phyloP scores from a whole-genome alignment of 2,329 filamentous ascomycete genomes.

The Ophiostoma sp. region DNA sequence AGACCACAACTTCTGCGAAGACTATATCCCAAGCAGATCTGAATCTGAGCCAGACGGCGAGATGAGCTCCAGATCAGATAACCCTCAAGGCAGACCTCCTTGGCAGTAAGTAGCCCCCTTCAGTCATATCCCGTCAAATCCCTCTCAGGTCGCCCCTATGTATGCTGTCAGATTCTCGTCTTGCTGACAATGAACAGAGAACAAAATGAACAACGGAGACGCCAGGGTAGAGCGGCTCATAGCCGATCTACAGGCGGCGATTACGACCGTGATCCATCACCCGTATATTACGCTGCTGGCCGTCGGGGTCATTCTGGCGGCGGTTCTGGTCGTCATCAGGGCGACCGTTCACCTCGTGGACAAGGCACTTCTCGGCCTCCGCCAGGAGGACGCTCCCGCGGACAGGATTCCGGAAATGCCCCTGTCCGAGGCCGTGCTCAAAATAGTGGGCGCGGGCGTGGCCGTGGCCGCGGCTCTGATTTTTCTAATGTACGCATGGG shows the following conservation, averaged over 20 bases:
- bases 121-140: neutral
- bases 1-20: neutral
- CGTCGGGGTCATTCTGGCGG: neutral
- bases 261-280: neutral
- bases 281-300: neutral
- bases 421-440: neutral
- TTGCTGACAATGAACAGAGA: neutral
- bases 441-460: neutral
- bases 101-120: neutral
- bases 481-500: neutral
- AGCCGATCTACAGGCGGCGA: neutral
- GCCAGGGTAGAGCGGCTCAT: neutral
- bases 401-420: neutral
- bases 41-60: neutral
- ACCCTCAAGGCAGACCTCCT: neutral
- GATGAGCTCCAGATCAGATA: neutral
- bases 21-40: neutral
- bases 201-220: neutral
- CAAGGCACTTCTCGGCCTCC: too few relatives aligned
- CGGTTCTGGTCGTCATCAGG: too few relatives aligned
- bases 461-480: neutral
- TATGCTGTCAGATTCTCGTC: neutral
- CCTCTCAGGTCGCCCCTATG: neutral
- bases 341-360: neutral
- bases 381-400: neutral